These are phyloP conservation scores for Phanerochaete sordida DNA, from an alignment of 768 basidiomycete species.

Conservation along the genomic window DNA sequence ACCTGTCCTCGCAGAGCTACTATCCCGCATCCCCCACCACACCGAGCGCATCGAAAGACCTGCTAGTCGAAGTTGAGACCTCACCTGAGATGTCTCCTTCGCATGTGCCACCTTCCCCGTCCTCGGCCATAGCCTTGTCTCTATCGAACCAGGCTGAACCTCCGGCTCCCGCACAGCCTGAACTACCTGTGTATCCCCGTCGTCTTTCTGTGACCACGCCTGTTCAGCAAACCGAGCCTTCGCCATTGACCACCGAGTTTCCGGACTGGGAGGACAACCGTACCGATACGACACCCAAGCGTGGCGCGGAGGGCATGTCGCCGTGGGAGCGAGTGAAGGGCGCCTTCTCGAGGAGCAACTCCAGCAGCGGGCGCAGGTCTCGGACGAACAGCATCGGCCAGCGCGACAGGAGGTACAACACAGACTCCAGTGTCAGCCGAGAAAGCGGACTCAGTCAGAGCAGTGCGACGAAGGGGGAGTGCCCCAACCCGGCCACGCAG, in stretches of 20 bases:
- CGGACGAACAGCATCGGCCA: conserved; percentile 73
- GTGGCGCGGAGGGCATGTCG: conserved; percentile 51
- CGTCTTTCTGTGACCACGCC: conserved; percentile 62
- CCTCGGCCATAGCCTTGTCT: conserved; percentile 43
- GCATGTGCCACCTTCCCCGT: conserved; percentile 45
- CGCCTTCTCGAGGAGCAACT: conserved; percentile 60
- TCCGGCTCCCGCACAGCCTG: conserved; percentile 44
- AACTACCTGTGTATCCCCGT: conserved; percentile 50
- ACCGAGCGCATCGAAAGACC: conserved; percentile 57
- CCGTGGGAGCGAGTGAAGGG: conserved; percentile 74
- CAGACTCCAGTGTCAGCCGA: conserved; percentile 69
- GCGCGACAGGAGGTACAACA: conserved; percentile 63
- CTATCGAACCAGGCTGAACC: conserved; percentile 36
- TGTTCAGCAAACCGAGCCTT: conserved; percentile 51
- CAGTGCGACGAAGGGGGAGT: conserved; percentile 42
- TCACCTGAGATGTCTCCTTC: conserved; percentile 47
- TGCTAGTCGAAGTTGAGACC: conserved; percentile 62
- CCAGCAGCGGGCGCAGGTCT: conserved; percentile 69
- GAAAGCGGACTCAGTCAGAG: conserved; percentile 74
- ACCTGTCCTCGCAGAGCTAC: conserved; percentile 43
- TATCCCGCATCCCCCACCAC: conserved; percentile 30
- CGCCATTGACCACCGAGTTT: conserved; percentile 37
- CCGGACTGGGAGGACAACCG: conserved; percentile 28
- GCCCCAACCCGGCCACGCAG: conserved; percentile 21
- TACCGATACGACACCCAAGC: conserved; percentile 43